Percentiles rank a stretch among this genome's conserved stretches.
phyloP scores from a whole-genome alignment of 805 yeast species.

The Metschnikowia hibisci region DNA sequence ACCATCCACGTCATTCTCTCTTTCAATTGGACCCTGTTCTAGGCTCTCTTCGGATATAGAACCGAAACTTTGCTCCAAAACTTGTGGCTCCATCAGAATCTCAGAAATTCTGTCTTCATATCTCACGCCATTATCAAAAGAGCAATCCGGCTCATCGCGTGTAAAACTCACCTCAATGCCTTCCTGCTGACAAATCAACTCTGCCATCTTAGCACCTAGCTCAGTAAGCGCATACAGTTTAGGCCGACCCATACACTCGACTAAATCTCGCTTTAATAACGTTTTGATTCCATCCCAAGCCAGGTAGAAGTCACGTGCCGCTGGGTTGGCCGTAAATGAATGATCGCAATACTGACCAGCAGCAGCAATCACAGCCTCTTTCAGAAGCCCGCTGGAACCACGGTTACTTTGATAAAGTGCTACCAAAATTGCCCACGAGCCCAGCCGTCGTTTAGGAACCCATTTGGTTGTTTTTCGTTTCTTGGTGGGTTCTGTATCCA shows the following conservation, averaged over 20 bases:
- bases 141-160: conserved; percentile 18
- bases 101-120: conserved; percentile 4
- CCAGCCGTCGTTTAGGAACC: conserved; percentile 72
- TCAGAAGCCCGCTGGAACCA: conserved; percentile 52
- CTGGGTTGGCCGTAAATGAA: conserved; percentile 57
- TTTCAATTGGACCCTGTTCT: no score
- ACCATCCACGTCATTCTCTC: no score
- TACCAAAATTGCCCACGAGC: conserved; percentile 78
- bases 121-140: conserved; percentile 35
- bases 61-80: no score
- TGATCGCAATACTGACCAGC: conserved; percentile 57
- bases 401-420: conserved; percentile 52
- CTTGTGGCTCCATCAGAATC: no score
- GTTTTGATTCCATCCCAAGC: conserved; percentile 75
- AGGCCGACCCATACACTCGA: conserved; percentile 56
- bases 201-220: conserved; percentile 63
- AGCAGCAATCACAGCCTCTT: conserved; percentile 49
- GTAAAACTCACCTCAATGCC: conserved; percentile 17
- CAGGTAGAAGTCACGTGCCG: conserved; percentile 59
- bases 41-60: no score
- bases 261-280: conserved; percentile 56
- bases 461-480: conserved; percentile 33
- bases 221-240: conserved; percentile 61
- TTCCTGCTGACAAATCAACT: conserved; percentile 48
- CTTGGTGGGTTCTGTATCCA: conserved; percentile 7